phyloP scores from a whole-genome alignment of 495 filamentous ascomycete genomes.

The Tetracladium setigerum region DNA sequence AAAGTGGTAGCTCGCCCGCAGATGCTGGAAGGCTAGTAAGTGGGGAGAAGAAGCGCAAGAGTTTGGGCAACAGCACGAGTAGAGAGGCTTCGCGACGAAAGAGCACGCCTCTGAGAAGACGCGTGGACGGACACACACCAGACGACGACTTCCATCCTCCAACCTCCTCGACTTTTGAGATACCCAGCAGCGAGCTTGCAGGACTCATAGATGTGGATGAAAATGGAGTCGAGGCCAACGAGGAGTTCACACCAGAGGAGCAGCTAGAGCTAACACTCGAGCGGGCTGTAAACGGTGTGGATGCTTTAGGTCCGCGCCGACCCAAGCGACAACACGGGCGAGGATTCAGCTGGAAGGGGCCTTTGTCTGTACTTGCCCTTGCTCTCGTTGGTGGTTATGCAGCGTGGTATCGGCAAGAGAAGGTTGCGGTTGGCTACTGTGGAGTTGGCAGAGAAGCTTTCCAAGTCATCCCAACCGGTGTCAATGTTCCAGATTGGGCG shows the following conservation, averaged over 20 bases:
- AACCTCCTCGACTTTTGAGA: slow-evolving; percentile 34
- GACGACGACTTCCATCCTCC: slow-evolving; percentile 32
- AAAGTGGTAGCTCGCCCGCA: slow-evolving; percentile 57
- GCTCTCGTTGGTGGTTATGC: slow-evolving; percentile 64
- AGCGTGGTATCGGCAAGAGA: slow-evolving; percentile 86
- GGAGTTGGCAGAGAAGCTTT: slow-evolving; percentile 63
- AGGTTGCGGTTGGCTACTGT: slow-evolving; percentile 90
- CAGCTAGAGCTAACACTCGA: slow-evolving; percentile 67
- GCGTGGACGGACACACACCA: slow-evolving; percentile 6
- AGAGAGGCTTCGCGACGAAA: slow-evolving; percentile 9
- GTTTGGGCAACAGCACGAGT: slow-evolving; percentile 1
- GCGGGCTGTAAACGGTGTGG: slow-evolving; percentile 36
- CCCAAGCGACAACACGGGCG: slow-evolving; percentile 20
- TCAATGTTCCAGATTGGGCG: slow-evolving; percentile 56
- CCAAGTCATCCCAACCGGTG: slow-evolving; percentile 33
- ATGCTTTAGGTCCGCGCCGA: slow-evolving; percentile 18
- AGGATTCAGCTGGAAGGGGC: slow-evolving; percentile 18
- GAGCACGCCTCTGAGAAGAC: slow-evolving; percentile 3
- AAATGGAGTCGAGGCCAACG: slow-evolving; percentile 51
- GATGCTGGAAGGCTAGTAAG: neutral
- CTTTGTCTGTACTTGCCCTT: slow-evolving; percentile 58
- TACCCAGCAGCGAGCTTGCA: slow-evolving; percentile 22
- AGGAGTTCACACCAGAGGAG: slow-evolving; percentile 91
- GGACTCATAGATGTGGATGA: slow-evolving; percentile 15
- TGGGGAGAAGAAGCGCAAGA: slow-evolving; percentile 15